Evolutionary conservation across 805 yeast genomes (phyloP).

Genomic region (Candida parachauliodes): DNA sequence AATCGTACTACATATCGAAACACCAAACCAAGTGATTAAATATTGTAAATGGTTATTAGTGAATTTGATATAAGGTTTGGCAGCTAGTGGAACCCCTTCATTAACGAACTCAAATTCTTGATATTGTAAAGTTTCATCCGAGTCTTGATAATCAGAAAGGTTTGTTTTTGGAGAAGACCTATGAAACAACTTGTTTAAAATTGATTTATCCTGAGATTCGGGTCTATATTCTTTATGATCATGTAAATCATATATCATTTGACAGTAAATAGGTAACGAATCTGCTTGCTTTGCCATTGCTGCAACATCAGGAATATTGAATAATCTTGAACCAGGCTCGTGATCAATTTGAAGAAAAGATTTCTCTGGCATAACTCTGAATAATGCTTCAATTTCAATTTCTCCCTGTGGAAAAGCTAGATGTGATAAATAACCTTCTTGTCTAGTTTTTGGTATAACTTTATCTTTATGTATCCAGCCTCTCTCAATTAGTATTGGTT

Average conservation of each 20-base stretch:
- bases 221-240: conserved; percentile 56
- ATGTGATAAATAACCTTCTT: conserved; percentile 51
- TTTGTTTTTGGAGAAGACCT: conserved; percentile 20
- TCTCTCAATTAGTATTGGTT: conserved; percentile 77
- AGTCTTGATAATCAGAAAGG: conserved; percentile 18
- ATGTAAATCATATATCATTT: conserved; percentile 62
- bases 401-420: conserved; percentile 71
- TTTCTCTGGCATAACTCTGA: conserved; percentile 61
- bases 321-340: conserved; percentile 62
- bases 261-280: conserved; percentile 70
- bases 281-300: conserved; percentile 73
- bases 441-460: conserved; percentile 50
- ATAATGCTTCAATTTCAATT: conserved; percentile 68
- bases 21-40: conserved; percentile 92
- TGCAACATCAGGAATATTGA: conserved; percentile 75
- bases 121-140: conserved; percentile 33
- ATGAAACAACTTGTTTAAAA: conserved; percentile 3
- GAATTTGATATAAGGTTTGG: conserved; percentile 72
- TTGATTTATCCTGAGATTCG: conserved; percentile 21
- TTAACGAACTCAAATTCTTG: conserved; percentile 54
- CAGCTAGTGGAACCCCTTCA: conserved; percentile 90
- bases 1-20: conserved; percentile 68
- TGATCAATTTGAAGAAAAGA: conserved; percentile 69
- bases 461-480: conserved; percentile 86
- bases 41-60: conserved; percentile 91